Conservation (phyloP, 2,329 filamentous ascomycete species). For the Fusarium incarnatum region DNA sequence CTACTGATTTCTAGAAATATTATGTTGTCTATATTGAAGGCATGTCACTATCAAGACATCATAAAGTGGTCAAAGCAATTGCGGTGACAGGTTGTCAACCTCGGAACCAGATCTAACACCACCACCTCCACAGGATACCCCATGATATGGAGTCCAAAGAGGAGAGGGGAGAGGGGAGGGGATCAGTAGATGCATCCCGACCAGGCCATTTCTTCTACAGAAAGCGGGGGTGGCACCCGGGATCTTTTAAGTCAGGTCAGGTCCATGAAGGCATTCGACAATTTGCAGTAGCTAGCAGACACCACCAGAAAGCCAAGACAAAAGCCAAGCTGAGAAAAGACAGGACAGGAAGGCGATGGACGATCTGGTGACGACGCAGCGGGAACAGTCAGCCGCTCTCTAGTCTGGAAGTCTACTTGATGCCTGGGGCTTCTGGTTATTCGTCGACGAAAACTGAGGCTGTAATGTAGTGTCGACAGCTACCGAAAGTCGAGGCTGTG, state of each 20-base stretch:
- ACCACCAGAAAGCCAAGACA: slow-evolving; percentile 14
- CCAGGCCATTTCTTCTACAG: slow-evolving; percentile 12
- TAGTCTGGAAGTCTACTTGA: slow-evolving; percentile 1
- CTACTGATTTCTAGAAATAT: neutral
- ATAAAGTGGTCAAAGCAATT: neutral
- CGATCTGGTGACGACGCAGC: slow-evolving; percentile 2
- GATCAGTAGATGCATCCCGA: slow-evolving; percentile 13
- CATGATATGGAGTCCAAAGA: slow-evolving; percentile 11
- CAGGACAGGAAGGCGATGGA: neutral
- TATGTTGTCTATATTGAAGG: neutral
- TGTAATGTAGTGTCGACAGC: slow-evolving; percentile 6
- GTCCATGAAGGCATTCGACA: slow-evolving; percentile 23
- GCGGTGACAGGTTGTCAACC: neutral
- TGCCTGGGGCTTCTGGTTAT: slow-evolving; percentile 8
- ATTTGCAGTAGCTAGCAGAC: neutral
- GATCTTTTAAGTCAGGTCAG: slow-evolving; percentile 10
- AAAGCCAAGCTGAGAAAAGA: slow-evolving; percentile 5
- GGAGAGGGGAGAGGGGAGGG: neutral
- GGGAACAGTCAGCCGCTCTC: slow-evolving; percentile 3
- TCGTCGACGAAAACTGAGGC: slow-evolving; percentile 6
- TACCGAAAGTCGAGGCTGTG: slow-evolving; percentile 10
- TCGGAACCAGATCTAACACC: slow-evolving; percentile 20
- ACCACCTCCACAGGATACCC: slow-evolving; percentile 24
- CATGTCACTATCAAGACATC: neutral
- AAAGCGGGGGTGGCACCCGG: slow-evolving; percentile 37